Base-by-base conservation (phyloP, 257 asterid species). In the Rauvolfia tetraphylla region DNA sequence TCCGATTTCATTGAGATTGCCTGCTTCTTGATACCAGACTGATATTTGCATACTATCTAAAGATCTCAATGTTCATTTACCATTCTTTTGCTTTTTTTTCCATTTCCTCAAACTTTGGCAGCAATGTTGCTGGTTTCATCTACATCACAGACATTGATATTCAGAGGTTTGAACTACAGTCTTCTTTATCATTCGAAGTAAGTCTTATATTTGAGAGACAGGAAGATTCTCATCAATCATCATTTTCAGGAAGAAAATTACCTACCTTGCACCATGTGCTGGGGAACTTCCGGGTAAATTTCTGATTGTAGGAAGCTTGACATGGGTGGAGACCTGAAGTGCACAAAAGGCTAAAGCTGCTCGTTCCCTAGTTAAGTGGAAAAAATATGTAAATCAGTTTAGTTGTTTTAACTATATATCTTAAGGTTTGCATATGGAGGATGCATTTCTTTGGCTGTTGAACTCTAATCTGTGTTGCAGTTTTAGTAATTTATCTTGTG, bases 61-160 rank as follows among this genome's bases (percentile, higher is more conserved):
- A 38, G 22, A 46, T 69, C 80, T 79, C 76, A 78, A 62, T 63
- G 67, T 57, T 39, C 74, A 13, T 25, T 81, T 41, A 8, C 51
- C 38, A 71, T 59, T 72, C 10, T 72, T 48, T 44, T 80, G 41
- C 75, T 15, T 51, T 51, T 17, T 51, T 10, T 10, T 0, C 22
- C 22, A 61, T 51, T 17, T 51, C 2, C 2, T 0, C 22, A 9
- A 61, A 38, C 31, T 48, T 51, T 66, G 82, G 65, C 85, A 91
- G 99, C 81, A 91, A 93, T 75, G 90, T 95, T 81, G 99, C 98
- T 75, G 98, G 99, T 75, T 95, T 90, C 93, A 88, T 95, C 85
- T 93, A 93, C 86, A 86, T 95, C 83, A 88, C 97, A 1, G 98
- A 93, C 79, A 81, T 95, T 17, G 92, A 90, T 86, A 80, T 91